These are phyloP conservation scores for Metschnikowia vanudenii DNA, from an alignment of 805 yeast species.

Conservation along the genomic window DNA sequence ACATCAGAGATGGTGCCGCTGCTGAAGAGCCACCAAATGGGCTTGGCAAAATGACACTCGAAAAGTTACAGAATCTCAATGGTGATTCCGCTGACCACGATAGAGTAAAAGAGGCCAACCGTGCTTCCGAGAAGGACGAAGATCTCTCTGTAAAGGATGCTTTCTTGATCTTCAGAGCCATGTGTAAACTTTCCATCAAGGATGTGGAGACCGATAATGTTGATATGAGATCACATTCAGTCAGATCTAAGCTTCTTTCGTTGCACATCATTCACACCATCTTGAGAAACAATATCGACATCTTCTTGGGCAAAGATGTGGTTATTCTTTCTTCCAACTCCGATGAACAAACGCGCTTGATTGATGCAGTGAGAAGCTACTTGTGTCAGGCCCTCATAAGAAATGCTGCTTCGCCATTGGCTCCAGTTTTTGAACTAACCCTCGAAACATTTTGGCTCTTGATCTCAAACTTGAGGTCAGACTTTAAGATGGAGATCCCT, in stretches of 20 bases:
- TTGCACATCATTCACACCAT: slow-evolving; percentile 85
- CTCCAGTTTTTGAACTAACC: slow-evolving; percentile 89
- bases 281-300: slow-evolving; percentile 78
- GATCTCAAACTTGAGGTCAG: slow-evolving; percentile 76
- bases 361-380: slow-evolving; percentile 81
- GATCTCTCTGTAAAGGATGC: slow-evolving; percentile 86
- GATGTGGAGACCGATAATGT: slow-evolving; percentile 71
- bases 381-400: slow-evolving; percentile 78
- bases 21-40: slow-evolving; percentile 13
- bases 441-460: slow-evolving; percentile 92
- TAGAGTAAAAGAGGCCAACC: slow-evolving; percentile 48
- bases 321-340: slow-evolving; percentile 49
- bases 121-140: slow-evolving; percentile 50
- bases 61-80: slow-evolving; percentile 55
- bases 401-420: slow-evolving; percentile 87
- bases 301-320: slow-evolving; percentile 62
- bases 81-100: slow-evolving; percentile 51
- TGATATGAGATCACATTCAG: slow-evolving; percentile 87
- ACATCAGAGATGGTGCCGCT: slow-evolving; percentile 10
- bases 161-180: slow-evolving; percentile 85
- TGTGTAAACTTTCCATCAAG: slow-evolving; percentile 90
- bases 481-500: slow-evolving; percentile 90
- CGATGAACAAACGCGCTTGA: slow-evolving; percentile 57
- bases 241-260: slow-evolving; percentile 86
- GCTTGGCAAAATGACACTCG: slow-evolving; percentile 48